Evolutionary conservation across 495 filamentous ascomycete species (phyloP), one percentile per base, ranked within the genome.

Genomic region (Neurospora tetraspora): DNA sequence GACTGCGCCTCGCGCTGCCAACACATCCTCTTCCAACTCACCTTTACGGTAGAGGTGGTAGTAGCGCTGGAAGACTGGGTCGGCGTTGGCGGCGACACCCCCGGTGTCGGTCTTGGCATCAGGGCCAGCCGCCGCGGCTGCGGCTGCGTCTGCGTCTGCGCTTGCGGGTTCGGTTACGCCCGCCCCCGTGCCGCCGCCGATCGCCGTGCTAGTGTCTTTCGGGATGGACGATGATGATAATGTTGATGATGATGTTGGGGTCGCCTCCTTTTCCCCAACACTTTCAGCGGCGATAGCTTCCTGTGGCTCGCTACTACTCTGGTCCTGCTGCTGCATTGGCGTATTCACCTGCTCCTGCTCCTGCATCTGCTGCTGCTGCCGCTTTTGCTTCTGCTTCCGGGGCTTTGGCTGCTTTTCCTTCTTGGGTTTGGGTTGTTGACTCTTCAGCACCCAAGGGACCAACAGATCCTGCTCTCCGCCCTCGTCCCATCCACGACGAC

Each of bases 11-110:
- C 93, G 94, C 61, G 93, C 96, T 36, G 82, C 84, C 47, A 78
- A 77, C 73, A 97, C 88, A 80, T 99, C 93, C 43, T 88, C 85
- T 78, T 97, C 94, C 77, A 99, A 82, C 81, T 99, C 96, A 31
- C 91, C 92, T 76, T 91, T 88, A 68, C 90, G 85, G 82, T 97
- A 99, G 11, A 99, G 85, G 83, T 99, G 96, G 78, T 99, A 99
- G 79, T 97, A 99, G 72, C 96, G 88, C 81, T 97, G 88, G 83
- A 92, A 98, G 18, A 86, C 89, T 75, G 81, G 81, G 73, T 86
- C 85, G 73, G 77, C 68, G 47, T 77, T 71, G n/a, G 71, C 53
- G 53, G 53, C 27, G 31, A 10, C 69, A 45, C 37, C 71, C 38
- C 69, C 73, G 37, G 71, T 53, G 18, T 38, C 40, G 38, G 23